These are phyloP conservation scores for Pseudogymnoascus verrucosus DNA, from an alignment of 2,329 filamentous ascomycete genomes.

Conservation along the genomic window DNA sequence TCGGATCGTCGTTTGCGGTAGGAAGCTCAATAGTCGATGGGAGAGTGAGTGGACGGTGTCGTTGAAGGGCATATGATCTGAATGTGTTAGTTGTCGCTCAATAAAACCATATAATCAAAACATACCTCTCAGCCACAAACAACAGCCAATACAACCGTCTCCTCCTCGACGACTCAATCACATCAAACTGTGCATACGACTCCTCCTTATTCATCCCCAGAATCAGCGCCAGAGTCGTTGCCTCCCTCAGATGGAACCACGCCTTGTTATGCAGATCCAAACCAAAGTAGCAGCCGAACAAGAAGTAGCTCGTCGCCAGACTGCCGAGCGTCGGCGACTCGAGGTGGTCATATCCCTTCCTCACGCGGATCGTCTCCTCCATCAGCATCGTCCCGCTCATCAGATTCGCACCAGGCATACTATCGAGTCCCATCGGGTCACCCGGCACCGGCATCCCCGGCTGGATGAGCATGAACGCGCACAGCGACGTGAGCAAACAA, in stretches of 20 bases:
- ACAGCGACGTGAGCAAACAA: constrained; percentile 56
- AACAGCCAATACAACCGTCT: constrained; percentile 67
- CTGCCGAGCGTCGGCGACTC: constrained; percentile 48
- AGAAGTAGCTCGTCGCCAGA: constrained; percentile 68
- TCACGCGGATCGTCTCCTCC: constrained; percentile 58
- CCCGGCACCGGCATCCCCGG: constrained; percentile 56
- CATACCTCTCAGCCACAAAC: constrained; percentile 61
- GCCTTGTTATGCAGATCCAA: constrained; percentile 67
- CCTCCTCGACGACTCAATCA: constrained; percentile 52
- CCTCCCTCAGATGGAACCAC: constrained; percentile 73
- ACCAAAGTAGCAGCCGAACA: constrained; percentile 65
- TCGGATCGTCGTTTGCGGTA: constrained; percentile 51
- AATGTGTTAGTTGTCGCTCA: constrained; percentile 18
- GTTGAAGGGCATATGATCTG: constrained; percentile 61
- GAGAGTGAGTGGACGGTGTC: constrained; percentile 61
- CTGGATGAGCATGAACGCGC: constrained; percentile 61
- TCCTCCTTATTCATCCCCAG: constrained; percentile 54
- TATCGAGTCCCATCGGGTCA: constrained; percentile 49
- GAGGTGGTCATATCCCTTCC: constrained; percentile 54
- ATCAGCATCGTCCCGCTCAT: constrained; percentile 58
- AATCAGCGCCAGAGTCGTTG: constrained; percentile 60
- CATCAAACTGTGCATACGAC: constrained; percentile 50
- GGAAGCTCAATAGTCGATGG: constrained; percentile 62
- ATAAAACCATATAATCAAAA: not conserved
- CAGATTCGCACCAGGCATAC: constrained; percentile 50